Conservation (phyloP, 805 yeast genomes). For the Candida insectorum region DNA sequence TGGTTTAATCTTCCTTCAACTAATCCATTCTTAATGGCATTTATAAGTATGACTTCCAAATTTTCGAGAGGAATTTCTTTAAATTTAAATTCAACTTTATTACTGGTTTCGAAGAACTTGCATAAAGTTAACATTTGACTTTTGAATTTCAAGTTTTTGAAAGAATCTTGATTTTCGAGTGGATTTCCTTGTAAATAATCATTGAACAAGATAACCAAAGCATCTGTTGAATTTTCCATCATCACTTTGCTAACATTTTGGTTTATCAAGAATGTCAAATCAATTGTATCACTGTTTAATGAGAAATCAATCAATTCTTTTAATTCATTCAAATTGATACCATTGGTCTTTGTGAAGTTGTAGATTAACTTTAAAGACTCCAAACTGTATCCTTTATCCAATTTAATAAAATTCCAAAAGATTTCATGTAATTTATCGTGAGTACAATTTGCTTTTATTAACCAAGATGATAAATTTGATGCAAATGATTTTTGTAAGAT, state of each 20-base stretch:
- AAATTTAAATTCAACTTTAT: conserved; percentile 24
- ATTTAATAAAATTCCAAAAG: conserved; percentile 37
- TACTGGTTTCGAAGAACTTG: conserved; percentile 27
- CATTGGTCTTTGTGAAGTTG: conserved; percentile 27
- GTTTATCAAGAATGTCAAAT: conserved; percentile 41
- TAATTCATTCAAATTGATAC: conserved; percentile 18
- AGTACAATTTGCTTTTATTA: conserved; percentile 26
- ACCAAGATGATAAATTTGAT: conserved; percentile 33
- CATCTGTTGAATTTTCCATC: conserved; percentile 21
- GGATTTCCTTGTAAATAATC: conserved; percentile 35
- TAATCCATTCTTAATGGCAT: conserved; percentile 42
- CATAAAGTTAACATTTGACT: conserved; percentile 40
- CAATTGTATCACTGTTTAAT: conserved; percentile 33
- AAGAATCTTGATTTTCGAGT: conserved; percentile 18
- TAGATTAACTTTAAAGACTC: conserved; percentile 34
- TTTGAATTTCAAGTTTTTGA: conserved; percentile 28
- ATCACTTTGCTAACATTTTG: conserved; percentile 36
- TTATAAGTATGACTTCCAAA: conserved; percentile 38
- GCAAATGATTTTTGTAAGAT: conserved; percentile 36
- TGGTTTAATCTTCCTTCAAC: conserved; percentile 46
- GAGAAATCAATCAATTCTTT: conserved; percentile 32
- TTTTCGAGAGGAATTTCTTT: conserved; percentile 36
- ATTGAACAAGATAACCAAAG: conserved; percentile 25
- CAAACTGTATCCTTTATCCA: conserved; percentile 28
- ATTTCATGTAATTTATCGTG: conserved; percentile 25